These are phyloP conservation scores for Vitis hybrid DNA, from an alignment of 177 flowering plant species.

Conservation along the genomic window DNA sequence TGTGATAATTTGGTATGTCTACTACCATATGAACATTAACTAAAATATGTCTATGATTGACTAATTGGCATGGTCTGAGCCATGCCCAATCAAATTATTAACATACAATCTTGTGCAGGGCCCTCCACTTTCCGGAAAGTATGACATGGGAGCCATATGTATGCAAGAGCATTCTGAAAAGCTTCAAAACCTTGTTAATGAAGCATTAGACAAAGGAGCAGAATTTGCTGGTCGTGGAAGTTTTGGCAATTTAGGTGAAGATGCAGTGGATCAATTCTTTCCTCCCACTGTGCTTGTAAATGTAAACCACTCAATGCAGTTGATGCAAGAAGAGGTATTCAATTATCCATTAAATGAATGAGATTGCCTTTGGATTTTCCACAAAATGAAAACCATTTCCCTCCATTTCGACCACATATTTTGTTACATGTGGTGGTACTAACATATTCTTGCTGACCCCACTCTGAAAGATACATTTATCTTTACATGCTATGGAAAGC, in stretches of 20 bases:
- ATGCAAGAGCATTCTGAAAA: constrained; percentile 88
- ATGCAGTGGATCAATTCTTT: constrained; percentile 91
- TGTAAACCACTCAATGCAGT: constrained; percentile 80
- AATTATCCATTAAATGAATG: neutral
- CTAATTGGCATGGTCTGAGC: too few species aligned
- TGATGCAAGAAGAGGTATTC: constrained; percentile 96
- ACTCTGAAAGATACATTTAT: too few species aligned
- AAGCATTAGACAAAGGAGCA: constrained; percentile 90
- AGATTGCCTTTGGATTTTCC: neutral
- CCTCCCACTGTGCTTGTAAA: constrained; percentile 89
- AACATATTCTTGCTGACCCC: too few species aligned
- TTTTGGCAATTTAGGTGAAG: constrained; percentile 85
- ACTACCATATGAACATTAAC: too few species aligned
- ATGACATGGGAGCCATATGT: constrained; percentile 98
- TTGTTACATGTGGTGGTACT: too few species aligned
- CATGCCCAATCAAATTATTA: neutral
- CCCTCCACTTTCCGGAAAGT: constrained; percentile 84
- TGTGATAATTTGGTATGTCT: too few species aligned
- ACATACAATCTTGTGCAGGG: constrained; percentile 54
- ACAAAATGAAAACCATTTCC: too few species aligned
- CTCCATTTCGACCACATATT: too few species aligned
- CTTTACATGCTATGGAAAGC: neutral
- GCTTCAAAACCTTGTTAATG: constrained; percentile 87
- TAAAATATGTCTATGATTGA: too few species aligned
- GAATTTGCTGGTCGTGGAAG: constrained; percentile 88